Conservation (phyloP, 768 basidiomycete species). For the Tubosaeta brunneosetosa region DNA sequence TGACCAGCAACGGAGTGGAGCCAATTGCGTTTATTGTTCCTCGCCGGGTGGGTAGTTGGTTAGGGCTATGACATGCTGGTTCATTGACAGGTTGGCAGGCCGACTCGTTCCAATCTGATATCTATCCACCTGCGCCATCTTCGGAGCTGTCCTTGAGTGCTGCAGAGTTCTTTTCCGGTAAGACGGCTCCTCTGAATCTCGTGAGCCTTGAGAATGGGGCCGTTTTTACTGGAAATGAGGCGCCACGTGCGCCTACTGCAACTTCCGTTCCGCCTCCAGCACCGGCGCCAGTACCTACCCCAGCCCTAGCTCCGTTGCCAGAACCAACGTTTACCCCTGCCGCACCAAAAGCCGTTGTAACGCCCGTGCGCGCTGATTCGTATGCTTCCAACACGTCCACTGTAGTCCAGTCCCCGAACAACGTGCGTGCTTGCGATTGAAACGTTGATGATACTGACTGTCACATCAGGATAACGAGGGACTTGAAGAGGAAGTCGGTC, state of each 20-base stretch:
- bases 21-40: conserved; percentile 95
- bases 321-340: conserved; percentile 33
- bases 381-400: conserved; percentile 1
- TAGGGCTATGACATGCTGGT: neutral
- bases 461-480: conserved; percentile 15
- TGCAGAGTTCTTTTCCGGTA: conserved; percentile 84
- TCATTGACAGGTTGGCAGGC: conserved; percentile 43
- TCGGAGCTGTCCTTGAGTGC: conserved; percentile 75
- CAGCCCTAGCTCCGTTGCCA: conserved; percentile 28
- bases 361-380: conserved; percentile 12
- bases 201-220: conserved; percentile 73
- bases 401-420: conserved; percentile 11
- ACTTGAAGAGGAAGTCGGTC: conserved; percentile 55
- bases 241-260: conserved; percentile 22
- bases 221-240: conserved; percentile 32
- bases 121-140: conserved; percentile 89
- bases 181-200: conserved; percentile 70
- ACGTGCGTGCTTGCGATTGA: conserved; percentile 27
- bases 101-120: conserved; percentile 95
- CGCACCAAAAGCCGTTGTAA: conserved; percentile 30
- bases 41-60: conserved; percentile 57
- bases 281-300: conserved; percentile 14
- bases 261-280: conserved; percentile 26
- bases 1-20: conserved; percentile 68
- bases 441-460: neutral